Evolutionary conservation across 2,329 filamentous ascomycete genomes (phyloP), one percentile per base, ranked within the genome.

Genomic region (Aureobasidium leucospermi): DNA sequence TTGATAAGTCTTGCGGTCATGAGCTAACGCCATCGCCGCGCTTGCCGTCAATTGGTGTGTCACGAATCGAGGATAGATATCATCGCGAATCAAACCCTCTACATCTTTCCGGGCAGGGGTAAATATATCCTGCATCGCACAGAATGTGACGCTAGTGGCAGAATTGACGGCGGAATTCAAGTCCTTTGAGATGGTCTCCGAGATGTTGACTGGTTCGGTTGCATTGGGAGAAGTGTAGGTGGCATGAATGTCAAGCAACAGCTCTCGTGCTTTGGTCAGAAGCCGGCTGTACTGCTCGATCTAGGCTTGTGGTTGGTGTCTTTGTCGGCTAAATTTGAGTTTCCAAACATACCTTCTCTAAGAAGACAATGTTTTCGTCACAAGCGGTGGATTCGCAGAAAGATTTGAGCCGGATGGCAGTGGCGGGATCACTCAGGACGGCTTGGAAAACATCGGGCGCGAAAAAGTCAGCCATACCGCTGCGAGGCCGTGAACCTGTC

Each of bases 41-140:
- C 75, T 76, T 32, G 75, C 67, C 0, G 75, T 76, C 57, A 83
- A 70, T 65, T 82, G 80, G 58, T 78, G 74, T 57, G 77, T 78
- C 23, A 82, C 79, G 63, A 83, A 83, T 19, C 75, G 72, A 1
- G 79, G 79, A 58, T 81, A 83, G 16, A 81, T 71, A 38, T 80
- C 76, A 3, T 67, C 69, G 0, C 74, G 67, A 2, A 81, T 68
- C 1, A 78, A 66, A 38, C 71, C 72, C 64, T 81, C 77, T 8
- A 81, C 71, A 31, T 75, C 73, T 2, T 70, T 70, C 60, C 74
- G 72, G 5, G 78, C 73, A 39, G 78, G 73, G 39, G 70, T 62
- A 60, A 79, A 79, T 42, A 79, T 67, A 28, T 70, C 68, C 62
- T 79, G 74, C 67, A 82, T 68, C 4, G 72, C 74, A 0, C 79